These are phyloP conservation scores for Periconia digitata DNA, from an alignment of 2,329 filamentous ascomycete species.

Conservation along the genomic window DNA sequence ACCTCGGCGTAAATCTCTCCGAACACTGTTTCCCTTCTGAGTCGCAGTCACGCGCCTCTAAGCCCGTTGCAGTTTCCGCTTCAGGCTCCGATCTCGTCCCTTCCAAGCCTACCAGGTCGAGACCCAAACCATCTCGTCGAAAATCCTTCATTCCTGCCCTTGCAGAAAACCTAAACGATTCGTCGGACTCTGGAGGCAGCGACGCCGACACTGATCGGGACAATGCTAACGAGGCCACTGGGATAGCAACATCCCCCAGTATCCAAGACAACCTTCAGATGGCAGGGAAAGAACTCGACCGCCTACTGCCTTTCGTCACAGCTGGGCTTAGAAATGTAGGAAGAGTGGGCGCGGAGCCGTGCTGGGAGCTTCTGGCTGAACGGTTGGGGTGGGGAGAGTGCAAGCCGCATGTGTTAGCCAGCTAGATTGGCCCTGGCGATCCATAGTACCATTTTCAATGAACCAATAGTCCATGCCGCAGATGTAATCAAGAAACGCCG, in stretches of 20 bases:
- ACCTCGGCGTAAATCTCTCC: slow-evolving; percentile 71
- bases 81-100: not conserved
- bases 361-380: slow-evolving; percentile 82
- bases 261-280: slow-evolving; percentile 51
- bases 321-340: slow-evolving; percentile 75
- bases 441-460: too few species aligned
- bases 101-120: slow-evolving; percentile 33
- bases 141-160: slow-evolving; percentile 19
- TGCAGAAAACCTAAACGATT: slow-evolving; percentile 17
- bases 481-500: too few species aligned
- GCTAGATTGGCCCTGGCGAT: too few species aligned
- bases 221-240: not conserved
- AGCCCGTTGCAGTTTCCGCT: not conserved
- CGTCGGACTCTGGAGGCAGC: slow-evolving; percentile 33
- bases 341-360: slow-evolving; percentile 68
- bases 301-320: slow-evolving; percentile 68
- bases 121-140: slow-evolving; percentile 17
- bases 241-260: not conserved
- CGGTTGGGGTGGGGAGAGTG: slow-evolving; percentile 62
- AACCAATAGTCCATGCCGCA: too few species aligned
- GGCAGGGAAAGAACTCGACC: slow-evolving; percentile 65
- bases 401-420: not conserved
- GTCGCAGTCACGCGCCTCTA: not conserved
- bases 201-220: slow-evolving; percentile 6
- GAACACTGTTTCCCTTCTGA: slow-evolving; percentile 53